These are phyloP conservation scores for Sarcomyxa edulis DNA, from an alignment of 768 basidiomycete genomes.

Conservation along the genomic window DNA sequence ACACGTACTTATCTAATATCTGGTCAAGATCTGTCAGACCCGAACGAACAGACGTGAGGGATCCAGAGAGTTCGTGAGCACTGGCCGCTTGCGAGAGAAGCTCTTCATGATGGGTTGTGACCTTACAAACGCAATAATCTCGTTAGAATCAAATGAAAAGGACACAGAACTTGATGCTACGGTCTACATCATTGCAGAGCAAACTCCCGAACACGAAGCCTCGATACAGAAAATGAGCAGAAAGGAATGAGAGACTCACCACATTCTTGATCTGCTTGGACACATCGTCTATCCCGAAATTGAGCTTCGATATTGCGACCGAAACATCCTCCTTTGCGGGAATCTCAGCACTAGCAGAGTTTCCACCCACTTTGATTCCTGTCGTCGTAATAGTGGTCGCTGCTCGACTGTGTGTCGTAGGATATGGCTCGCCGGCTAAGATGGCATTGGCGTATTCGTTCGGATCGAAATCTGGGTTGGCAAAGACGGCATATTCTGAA, in stretches of 20 bases:
- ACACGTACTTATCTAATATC: slow-evolving; percentile 69
- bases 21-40: slow-evolving; percentile 71
- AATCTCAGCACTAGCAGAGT: slow-evolving; percentile 38
- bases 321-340: slow-evolving; percentile 82
- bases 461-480: slow-evolving; percentile 71
- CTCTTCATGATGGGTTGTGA: slow-evolving; percentile 77
- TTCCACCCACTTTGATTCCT: slow-evolving; percentile 21
- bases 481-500: slow-evolving; percentile 73
- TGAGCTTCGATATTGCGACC: slow-evolving; percentile 82
- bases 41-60: slow-evolving; percentile 58
- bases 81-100: slow-evolving; percentile 79
- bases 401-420: too few relatives aligned
- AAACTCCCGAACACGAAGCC: too few relatives aligned
- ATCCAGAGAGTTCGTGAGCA: slow-evolving; percentile 64
- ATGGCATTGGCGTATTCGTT: slow-evolving; percentile 90
- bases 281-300: slow-evolving; percentile 86
- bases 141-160: slow-evolving; percentile 10
- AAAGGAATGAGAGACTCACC: slow-evolving; percentile 43
- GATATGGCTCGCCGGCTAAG: slow-evolving; percentile 77
- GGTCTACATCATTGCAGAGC: too few relatives aligned
- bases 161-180: too few relatives aligned
- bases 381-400: slow-evolving; percentile 25
- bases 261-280: slow-evolving; percentile 84
- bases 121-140: slow-evolving; percentile 41
- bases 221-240: too few relatives aligned